These are phyloP conservation scores for Phytophthora citrophthora DNA, from an alignment of 352 stramenopile genomes.

Conservation along the genomic window DNA sequence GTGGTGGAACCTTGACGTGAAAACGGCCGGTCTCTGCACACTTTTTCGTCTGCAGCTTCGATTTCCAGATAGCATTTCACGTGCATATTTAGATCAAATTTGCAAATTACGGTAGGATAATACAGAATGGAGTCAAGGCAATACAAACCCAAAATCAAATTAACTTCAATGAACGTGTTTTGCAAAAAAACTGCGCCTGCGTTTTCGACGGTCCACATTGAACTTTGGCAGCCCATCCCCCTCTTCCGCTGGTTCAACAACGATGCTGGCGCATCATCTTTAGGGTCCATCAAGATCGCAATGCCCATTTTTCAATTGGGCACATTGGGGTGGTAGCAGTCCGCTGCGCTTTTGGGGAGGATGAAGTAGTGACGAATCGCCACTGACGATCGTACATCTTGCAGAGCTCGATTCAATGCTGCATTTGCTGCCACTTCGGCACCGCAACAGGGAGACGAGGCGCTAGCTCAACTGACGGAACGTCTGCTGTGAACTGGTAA, in stretches of 20 bases:
- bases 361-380: neutral
- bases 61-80: neutral
- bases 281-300: neutral
- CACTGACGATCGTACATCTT: neutral
- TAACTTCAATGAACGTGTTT: constrained; percentile 4
- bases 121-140: no score
- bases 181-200: neutral
- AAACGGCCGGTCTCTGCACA: neutral
- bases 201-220: constrained; percentile 18
- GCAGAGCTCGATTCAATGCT: no score
- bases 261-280: constrained; percentile 9
- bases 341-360: no score
- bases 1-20: constrained; percentile 6
- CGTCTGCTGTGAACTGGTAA: neutral
- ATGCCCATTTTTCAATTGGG: neutral
- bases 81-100: neutral
- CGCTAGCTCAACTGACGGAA: neutral
- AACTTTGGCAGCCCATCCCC: constrained; percentile 16
- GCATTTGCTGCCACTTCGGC: no score
- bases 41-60: constrained; percentile 4
- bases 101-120: neutral
- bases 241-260: constrained; percentile 12
- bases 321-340: neutral
- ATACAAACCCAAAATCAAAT: neutral
- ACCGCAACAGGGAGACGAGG: neutral